Base-by-base conservation (phyloP, 106 monocot species). In the Platanthera guangdongensis region DNA sequence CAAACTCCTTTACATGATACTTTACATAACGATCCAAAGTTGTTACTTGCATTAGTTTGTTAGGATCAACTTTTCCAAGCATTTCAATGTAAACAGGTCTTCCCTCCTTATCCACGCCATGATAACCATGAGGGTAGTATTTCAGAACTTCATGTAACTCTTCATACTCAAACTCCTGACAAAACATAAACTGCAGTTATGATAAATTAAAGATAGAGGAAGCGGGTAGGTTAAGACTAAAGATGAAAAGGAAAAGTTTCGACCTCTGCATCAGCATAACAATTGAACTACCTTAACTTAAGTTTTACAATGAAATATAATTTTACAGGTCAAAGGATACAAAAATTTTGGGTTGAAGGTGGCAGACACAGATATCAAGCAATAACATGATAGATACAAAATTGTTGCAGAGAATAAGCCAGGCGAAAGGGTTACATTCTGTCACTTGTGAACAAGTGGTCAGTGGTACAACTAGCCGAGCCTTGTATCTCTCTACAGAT, bases 81-180 rank as follows among this genome's bases (percentile, higher is more conserved):
- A 80, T 87, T 78, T 90, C 90, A 76, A 90, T 83, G 72, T 90
- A 90, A 49, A 90, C 81, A 63, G 90, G 90, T 59, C 90, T 84
- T 54, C 90, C 90, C 72, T 87, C 90, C 79, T 90, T 90, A 76
- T 90, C 90, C 45, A 90, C 85, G 62, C 90, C 87, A 83, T 90
- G 90, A 79, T 90, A 80, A 74, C 90, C 90, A 75, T 87, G 90
- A 54, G 90, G 90, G 50, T 90, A 90, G 75, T 87, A 87, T 71
- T 87, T 79, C 52, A 83, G 53, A 71, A 87, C 87, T 76, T 90
- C 79, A 77, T 85, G 63, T 11, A 85, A 25, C 73, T 90, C 90
- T 50, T 76, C 72, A 79, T 83, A 90, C 30, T 85, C 87, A 77
- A 90, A 87, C 30, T 90, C 90, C 90, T 87, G 75, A 75, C 54